Evolutionary conservation across 1,284 basidiomycete genomes (phyloP).

Genomic region (Cryptococcus hybrid): DNA sequence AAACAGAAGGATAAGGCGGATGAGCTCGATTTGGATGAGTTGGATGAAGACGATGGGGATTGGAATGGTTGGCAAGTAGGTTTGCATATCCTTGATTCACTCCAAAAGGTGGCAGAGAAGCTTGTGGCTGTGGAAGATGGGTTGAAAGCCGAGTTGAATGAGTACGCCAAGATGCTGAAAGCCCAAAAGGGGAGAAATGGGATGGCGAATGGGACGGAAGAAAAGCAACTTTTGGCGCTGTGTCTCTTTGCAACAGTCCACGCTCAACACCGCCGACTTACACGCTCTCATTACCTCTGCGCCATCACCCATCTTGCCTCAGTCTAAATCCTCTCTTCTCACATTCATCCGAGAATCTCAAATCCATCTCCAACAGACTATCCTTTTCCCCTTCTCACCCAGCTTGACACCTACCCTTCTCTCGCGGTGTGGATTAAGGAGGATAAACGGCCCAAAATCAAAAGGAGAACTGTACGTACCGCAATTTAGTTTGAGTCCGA

Average conservation of each 20-base stretch:
- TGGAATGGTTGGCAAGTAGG: constrained; percentile 80
- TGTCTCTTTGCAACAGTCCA: constrained; percentile 73
- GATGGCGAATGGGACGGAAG: constrained; percentile 54
- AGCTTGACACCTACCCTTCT: constrained; percentile 69
- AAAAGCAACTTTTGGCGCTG: constrained; percentile 66
- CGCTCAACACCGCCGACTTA: constrained; percentile 75
- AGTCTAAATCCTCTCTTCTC: constrained; percentile 57
- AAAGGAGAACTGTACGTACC: constrained; percentile 73
- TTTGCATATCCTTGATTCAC: constrained; percentile 76
- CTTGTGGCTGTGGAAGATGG: constrained; percentile 66
- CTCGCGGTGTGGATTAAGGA: constrained; percentile 65
- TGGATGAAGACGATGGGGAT: constrained; percentile 80
- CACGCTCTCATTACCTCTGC: constrained; percentile 51
- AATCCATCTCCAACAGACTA: constrained; percentile 70
- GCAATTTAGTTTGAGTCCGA: constrained; percentile 88
- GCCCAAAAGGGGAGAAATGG: constrained; percentile 1
- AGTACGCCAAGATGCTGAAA: not conserved
- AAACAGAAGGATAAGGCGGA: constrained; percentile 14
- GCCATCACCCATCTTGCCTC: constrained; percentile 7
- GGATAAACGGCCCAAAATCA: constrained; percentile 31
- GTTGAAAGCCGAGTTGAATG: constrained; percentile 39
- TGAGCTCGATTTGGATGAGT: constrained; percentile 41
- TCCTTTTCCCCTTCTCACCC: constrained; percentile 75
- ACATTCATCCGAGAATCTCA: constrained; percentile 74
- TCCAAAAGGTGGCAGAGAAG: constrained; percentile 66